Percentiles rank a stretch among this genome's conserved stretches.
Conservation (phyloP, 495 filamentous ascomycete genomes). For the Tuber microsphaerosporum region DNA sequence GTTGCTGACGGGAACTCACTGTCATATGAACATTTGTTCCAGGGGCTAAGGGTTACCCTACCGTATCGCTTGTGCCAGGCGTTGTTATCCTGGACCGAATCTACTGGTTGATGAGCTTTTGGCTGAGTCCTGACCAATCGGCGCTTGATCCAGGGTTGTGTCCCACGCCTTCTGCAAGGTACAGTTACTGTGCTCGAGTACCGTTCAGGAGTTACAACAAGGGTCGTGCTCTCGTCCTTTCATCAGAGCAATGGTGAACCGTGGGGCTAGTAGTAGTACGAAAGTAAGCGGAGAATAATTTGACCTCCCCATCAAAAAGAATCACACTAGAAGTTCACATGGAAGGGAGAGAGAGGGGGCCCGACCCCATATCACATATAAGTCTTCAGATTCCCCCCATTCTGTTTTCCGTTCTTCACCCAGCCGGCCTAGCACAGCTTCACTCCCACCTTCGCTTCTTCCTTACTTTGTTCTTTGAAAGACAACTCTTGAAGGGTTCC, state of each 20-base stretch:
- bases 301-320: background rate
- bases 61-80: background rate
- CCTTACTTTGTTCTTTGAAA: slow-evolving; percentile 13
- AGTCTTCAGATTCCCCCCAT: background rate
- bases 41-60: background rate
- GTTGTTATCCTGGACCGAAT: background rate
- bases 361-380: background rate
- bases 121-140: background rate
- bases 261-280: background rate
- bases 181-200: background rate
- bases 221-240: background rate
- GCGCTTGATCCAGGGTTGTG: background rate
- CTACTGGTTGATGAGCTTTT: background rate
- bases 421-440: slow-evolving; percentile 12
- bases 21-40: background rate
- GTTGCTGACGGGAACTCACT: background rate
- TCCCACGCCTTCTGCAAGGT: background rate
- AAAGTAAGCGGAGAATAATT: background rate
- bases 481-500: slow-evolving; percentile 30
- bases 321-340: background rate
- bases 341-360: background rate
- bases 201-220: background rate
- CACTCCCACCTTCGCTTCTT: slow-evolving; percentile 8
- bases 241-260: background rate
- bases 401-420: slow-evolving; percentile 13